phyloP scores from a whole-genome alignment of 169 alveolate genomes.

The Plasmodium chabaudi region DNA sequence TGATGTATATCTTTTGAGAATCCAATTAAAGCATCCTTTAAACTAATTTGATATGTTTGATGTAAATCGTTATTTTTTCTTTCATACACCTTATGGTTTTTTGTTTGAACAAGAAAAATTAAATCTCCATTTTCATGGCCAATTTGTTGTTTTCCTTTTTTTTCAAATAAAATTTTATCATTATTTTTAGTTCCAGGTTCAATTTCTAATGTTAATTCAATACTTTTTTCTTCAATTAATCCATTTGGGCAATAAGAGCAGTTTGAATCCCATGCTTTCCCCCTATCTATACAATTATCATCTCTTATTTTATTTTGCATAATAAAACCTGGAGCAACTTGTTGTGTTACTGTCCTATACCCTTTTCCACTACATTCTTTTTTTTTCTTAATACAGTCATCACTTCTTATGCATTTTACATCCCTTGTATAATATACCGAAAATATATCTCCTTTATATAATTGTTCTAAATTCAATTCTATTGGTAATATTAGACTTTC shows the following conservation, averaged over 20 bases:
- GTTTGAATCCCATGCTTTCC: slow-evolving; percentile 87
- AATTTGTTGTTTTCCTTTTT: slow-evolving; percentile 88
- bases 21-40: slow-evolving; percentile 87
- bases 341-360: slow-evolving; percentile 85
- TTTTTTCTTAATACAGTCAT: slow-evolving; percentile 85
- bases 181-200: slow-evolving; percentile 83
- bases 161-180: slow-evolving; percentile 86
- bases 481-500: slow-evolving; percentile 83
- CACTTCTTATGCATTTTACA: slow-evolving; percentile 84
- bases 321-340: slow-evolving; percentile 89
- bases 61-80: slow-evolving; percentile 88
- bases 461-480: slow-evolving; percentile 82
- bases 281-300: slow-evolving; percentile 86
- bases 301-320: slow-evolving; percentile 89
- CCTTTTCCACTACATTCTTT: slow-evolving; percentile 88
- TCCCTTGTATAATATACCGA: slow-evolving; percentile 80
- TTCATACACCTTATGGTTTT: slow-evolving; percentile 79
- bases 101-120: slow-evolving; percentile 81
- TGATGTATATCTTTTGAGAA: slow-evolving; percentile 83
- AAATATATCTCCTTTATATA: slow-evolving; percentile 85
- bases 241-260: slow-evolving; percentile 78
- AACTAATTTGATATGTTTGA: slow-evolving; percentile 83
- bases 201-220: slow-evolving; percentile 76
- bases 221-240: slow-evolving; percentile 77
- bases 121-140: slow-evolving; percentile 87